phyloP scores from a whole-genome alignment of 306 rosid species.

The Corylus avellana region DNA sequence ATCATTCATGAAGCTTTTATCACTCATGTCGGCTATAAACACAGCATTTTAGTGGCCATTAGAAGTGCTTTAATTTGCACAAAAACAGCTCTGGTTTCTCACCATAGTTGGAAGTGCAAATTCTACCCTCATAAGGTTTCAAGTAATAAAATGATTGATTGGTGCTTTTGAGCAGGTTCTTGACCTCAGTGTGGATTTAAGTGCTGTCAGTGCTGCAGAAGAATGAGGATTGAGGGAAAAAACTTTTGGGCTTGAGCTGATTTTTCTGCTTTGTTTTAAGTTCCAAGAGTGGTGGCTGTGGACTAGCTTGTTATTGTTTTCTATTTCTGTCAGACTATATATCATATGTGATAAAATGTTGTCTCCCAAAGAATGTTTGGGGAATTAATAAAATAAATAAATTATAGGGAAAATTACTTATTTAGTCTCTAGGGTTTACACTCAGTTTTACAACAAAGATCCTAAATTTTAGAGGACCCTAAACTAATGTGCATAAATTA shows the following conservation, averaged over 20 bases:
- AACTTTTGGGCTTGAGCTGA: neutral
- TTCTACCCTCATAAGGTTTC: conserved; percentile 6
- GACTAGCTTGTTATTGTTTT: neutral
- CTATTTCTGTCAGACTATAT: neutral
- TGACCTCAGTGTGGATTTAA: conserved; percentile 92
- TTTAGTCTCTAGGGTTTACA: no score
- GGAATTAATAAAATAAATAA: no score
- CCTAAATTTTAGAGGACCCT: no score
- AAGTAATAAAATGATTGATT: neutral
- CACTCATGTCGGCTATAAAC: neutral
- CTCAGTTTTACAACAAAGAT: no score
- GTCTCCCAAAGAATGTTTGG: neutral
- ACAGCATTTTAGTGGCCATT: neutral
- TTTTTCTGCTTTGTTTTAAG: conserved; percentile 5
- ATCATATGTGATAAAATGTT: conserved; percentile 3
- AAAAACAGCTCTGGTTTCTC: no score
- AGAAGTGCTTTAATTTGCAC: neutral
- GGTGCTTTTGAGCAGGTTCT: conserved; percentile 53
- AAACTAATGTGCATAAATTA: no score
- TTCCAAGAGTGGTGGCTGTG: neutral
- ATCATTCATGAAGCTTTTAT: neutral
- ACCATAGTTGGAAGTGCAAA: no score
- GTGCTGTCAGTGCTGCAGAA: conserved; percentile 95
- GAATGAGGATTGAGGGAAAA: conserved; percentile 46
- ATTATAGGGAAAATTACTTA: no score